Evolutionary conservation across 1,284 basidiomycete genomes (phyloP).

Genomic region (Cutaneotrichosporon dermatis): DNA sequence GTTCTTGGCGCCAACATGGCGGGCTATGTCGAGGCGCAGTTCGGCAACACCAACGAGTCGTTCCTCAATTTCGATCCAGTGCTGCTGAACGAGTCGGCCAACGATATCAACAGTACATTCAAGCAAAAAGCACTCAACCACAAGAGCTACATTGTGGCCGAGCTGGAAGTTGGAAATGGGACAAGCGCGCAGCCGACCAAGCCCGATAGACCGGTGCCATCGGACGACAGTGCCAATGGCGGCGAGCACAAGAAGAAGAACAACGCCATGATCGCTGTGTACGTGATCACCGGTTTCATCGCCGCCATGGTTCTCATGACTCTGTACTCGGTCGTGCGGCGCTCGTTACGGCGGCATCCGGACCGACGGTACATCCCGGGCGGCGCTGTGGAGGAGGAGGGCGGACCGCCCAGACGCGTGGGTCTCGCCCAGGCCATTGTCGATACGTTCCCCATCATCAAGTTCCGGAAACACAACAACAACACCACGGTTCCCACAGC

Average conservation of each 20-base stretch:
- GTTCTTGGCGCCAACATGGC: conserved; percentile 22
- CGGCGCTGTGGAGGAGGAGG: conserved; percentile 4
- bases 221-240: conserved; percentile 10
- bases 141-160: conserved; percentile 60
- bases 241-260: conserved; percentile 19
- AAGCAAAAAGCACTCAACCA: conserved; percentile 46
- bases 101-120: conserved; percentile 55
- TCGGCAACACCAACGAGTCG: conserved; percentile 55
- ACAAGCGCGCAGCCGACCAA: conserved; percentile 47
- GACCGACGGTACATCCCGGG: conserved; percentile 10
- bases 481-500: not conserved
- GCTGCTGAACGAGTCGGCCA: conserved; percentile 36
- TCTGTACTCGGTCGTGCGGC: conserved; percentile 51
- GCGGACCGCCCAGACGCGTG: conserved; percentile 56
- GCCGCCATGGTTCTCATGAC: conserved; percentile 61
- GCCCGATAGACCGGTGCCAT: conserved; percentile 3
- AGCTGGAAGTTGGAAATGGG: conserved; percentile 63
- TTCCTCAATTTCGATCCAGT: conserved; percentile 55
- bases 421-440: conserved; percentile 80
- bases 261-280: conserved; percentile 64
- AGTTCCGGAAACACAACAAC: conserved; percentile 57
- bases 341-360: conserved; percentile 56
- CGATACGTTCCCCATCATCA: conserved; percentile 88
- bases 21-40: conserved; percentile 63
- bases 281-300: conserved; percentile 77